phyloP scores from a whole-genome alignment of 805 yeast genomes.

The Jamesozyma lodderae region DNA sequence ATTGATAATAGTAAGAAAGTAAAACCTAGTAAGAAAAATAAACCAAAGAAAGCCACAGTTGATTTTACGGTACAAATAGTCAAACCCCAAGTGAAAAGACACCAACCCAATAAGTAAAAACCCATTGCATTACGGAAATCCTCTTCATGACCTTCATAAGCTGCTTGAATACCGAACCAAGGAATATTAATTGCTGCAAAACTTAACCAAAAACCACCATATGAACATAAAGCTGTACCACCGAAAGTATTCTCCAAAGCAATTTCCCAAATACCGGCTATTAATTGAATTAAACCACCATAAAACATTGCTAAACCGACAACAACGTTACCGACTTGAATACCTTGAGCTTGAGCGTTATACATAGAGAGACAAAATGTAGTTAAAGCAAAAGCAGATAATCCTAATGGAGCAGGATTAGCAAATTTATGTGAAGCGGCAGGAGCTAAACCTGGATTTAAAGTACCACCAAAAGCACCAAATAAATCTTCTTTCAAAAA shows the following conservation, averaged over 20 bases:
- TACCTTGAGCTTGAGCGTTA: slow-evolving; percentile 46
- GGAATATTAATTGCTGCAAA: slow-evolving; percentile 50
- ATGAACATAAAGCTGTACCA: slow-evolving; percentile 52
- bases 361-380: slow-evolving; percentile 50
- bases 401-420: slow-evolving; percentile 59
- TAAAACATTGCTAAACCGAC: slow-evolving; percentile 52
- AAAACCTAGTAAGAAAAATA: slow-evolving; percentile 44
- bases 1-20: slow-evolving; percentile 49
- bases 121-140: slow-evolving; percentile 45
- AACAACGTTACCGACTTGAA: slow-evolving; percentile 42
- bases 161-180: slow-evolving; percentile 49
- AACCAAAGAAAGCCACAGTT: slow-evolving; percentile 50
- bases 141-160: slow-evolving; percentile 36
- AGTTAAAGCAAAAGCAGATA: slow-evolving; percentile 52
- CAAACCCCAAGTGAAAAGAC: slow-evolving; percentile 48
- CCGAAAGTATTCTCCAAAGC: slow-evolving; percentile 58
- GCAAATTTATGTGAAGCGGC: slow-evolving; percentile 51
- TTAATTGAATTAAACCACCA: slow-evolving; percentile 51
- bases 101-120: slow-evolving; percentile 53
- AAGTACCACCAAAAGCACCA: slow-evolving; percentile 73
- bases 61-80: slow-evolving; percentile 50
- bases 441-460: slow-evolving; percentile 57
- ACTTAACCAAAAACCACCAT: slow-evolving; percentile 64
- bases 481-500: slow-evolving; percentile 52
- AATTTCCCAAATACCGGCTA: slow-evolving; percentile 62